A percentile compares a stretch with the other conserved stretches of the same genome.
Conservation (phyloP, 2,329 filamentous ascomycete genomes). For the Metarhizium guizhouense region DNA sequence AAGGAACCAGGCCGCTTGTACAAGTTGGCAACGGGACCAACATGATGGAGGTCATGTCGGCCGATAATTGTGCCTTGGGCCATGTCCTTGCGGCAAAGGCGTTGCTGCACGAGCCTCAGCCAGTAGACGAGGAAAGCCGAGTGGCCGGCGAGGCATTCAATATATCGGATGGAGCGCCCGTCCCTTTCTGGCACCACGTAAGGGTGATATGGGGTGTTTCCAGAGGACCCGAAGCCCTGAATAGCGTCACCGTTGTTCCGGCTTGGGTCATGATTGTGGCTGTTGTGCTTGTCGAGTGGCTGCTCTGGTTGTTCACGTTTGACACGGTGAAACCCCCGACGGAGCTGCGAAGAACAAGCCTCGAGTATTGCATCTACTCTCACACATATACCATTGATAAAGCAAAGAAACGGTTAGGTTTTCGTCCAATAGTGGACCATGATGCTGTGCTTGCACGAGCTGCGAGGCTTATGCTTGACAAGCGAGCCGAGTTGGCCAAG, state of each 20-base stretch:
- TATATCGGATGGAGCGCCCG: slow-evolving; percentile 21
- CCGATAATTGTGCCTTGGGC: slow-evolving; percentile 15
- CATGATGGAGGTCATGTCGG: slow-evolving; percentile 18
- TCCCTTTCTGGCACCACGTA: slow-evolving; percentile 23
- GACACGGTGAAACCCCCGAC: slow-evolving; percentile 14
- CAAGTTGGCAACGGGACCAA: slow-evolving; percentile 18
- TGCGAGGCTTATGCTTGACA: not conserved
- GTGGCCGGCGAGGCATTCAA: slow-evolving; percentile 27
- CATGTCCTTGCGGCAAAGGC: slow-evolving; percentile 21
- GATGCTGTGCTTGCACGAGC: slow-evolving; percentile 7
- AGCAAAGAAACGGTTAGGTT: slow-evolving; percentile 10
- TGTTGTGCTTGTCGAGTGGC: slow-evolving; percentile 11
- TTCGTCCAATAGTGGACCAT: slow-evolving; percentile 8
- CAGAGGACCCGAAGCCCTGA: slow-evolving; percentile 5
- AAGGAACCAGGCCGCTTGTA: slow-evolving; percentile 22
- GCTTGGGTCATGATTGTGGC: slow-evolving; percentile 15
- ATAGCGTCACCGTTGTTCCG: slow-evolving; percentile 12
- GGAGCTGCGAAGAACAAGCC: slow-evolving; percentile 11
- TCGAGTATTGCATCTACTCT: slow-evolving; percentile 14
- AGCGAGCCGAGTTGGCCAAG: not conserved
- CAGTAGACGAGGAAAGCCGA: slow-evolving; percentile 1
- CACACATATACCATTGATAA: slow-evolving; percentile 12
- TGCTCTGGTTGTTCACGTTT: slow-evolving; percentile 15
- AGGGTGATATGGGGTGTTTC: slow-evolving; percentile 15
- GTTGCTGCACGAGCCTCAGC: slow-evolving; percentile 8